Base-by-base conservation (phyloP, 2,329 filamentous ascomycete species). In the Calonectria hawksworthii region DNA sequence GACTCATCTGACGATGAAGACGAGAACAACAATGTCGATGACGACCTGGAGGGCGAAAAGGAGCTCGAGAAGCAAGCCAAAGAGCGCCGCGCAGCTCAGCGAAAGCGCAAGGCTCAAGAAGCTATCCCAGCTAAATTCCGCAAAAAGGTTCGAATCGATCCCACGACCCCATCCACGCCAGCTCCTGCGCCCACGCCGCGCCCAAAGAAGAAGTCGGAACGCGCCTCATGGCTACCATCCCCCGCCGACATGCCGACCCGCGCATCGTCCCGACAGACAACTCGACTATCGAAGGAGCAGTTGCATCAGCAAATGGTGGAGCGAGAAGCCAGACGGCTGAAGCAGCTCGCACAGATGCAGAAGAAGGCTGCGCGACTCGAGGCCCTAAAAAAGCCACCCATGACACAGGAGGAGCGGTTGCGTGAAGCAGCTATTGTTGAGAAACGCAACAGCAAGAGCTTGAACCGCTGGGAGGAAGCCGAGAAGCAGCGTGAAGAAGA, bases 391-490 rank as follows among this genome's bases (percentile, higher is more conserved):
- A 94, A 95, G 70, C 94, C 94, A 73, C 90, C 94, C 34, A 92
- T 98, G 92, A 98, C 96, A 8, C 96, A 98, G 85, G 95, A 92
- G 56, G 93, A 99, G 83, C 91, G 96, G 47, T 89, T 98, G 34
- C 93, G 92, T 34, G 95, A 98, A 85, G 96, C 96, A 1, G 95
- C 93, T 23, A 87, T 93, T 68, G 93, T 98, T 9, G 97, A 99
- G 85, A 94, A 94, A 84, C 90, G 93, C 80, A 98, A 99, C 84
- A 91, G 94, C 79, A 98, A 95, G 89, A 99, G 94, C 84, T 87
- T 98, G 82, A 98, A 96, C 82, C 91, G 95, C 71, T 99, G 96
- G 96, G 96, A 99, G 84, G 94, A 95, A 84, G 95, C 95, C 9
- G 97, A 99, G 86, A 96, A 95, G 85, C 93, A 94, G 83, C 92